Conservation (phyloP, 108 stramenopile species). For the Nannochloropsis gaditana region DNA sequence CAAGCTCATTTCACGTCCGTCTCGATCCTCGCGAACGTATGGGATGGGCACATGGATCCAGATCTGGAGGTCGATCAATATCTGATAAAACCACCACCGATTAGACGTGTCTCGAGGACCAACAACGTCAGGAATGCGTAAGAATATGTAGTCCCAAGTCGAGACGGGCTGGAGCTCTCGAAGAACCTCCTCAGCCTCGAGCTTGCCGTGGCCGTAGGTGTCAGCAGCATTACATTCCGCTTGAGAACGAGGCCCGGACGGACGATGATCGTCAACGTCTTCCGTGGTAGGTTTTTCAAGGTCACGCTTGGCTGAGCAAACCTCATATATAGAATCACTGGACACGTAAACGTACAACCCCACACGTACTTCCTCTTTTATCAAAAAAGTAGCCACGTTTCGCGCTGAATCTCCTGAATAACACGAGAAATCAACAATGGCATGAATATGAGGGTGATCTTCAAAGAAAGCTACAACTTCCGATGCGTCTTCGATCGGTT, state of each 20-base stretch:
- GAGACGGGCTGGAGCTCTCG: not conserved
- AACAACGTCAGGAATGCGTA: not conserved
- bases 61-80: not conserved
- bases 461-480: not conserved
- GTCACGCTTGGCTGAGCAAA: not conserved
- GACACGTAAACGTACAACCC: not conserved
- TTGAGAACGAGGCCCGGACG: not conserved
- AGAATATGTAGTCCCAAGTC: not conserved
- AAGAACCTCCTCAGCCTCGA: not conserved
- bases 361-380: not conserved
- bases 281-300: not conserved
- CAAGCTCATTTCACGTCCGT: not conserved
- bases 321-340: constrained; percentile 16
- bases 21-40: not conserved
- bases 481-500: not conserved
- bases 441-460: not conserved
- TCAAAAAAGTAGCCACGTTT: not conserved
- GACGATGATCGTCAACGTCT: constrained; percentile 12
- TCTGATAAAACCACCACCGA: not conserved
- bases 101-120: constrained; percentile 3
- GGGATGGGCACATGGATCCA: not conserved
- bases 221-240: not conserved
- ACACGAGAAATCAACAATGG: constrained; percentile 15
- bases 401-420: not conserved
- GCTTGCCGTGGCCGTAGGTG: not conserved